A percentile compares a stretch with the other conserved stretches of the same genome.
phyloP scores from a whole-genome alignment of 2,329 filamentous ascomycete genomes.

The Ophiostoma perfectum region DNA sequence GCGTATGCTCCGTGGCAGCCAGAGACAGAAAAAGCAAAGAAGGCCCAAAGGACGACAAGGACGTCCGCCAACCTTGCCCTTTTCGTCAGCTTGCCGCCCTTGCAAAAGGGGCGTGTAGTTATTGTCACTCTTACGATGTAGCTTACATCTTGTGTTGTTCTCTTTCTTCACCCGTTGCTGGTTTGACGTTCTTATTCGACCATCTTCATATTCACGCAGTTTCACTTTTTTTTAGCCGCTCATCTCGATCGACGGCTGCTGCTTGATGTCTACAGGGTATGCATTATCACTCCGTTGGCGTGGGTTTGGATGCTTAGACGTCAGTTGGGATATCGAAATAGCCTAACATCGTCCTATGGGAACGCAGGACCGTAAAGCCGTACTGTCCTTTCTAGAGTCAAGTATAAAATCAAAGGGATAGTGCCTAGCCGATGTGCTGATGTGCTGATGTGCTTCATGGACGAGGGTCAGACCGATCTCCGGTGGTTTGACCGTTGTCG shows the following conservation, averaged over 20 bases:
- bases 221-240: too few species aligned
- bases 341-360: conserved; percentile 1
- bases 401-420: background rate
- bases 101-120: background rate
- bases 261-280: background rate
- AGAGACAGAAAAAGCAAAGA: background rate
- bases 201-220: background rate
- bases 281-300: background rate
- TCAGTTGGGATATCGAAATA: background rate
- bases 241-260: background rate
- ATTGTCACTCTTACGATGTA: background rate
- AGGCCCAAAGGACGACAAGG: background rate
- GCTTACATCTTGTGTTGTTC: background rate
- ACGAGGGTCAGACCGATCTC: background rate
- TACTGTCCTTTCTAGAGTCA: background rate
- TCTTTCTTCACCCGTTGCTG: background rate
- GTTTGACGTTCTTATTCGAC: background rate
- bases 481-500: conserved; percentile 7
- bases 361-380: background rate
- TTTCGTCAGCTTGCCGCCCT: background rate
- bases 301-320: background rate
- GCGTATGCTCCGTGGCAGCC: background rate
- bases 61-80: background rate
- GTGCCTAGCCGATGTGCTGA: background rate
- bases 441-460: conserved; percentile 1